A percentile compares a stretch with the other conserved stretches of the same genome.
Evolutionary conservation across 495 filamentous ascomycete species (phyloP).

Genomic region (Hypoxylon perforatum): DNA sequence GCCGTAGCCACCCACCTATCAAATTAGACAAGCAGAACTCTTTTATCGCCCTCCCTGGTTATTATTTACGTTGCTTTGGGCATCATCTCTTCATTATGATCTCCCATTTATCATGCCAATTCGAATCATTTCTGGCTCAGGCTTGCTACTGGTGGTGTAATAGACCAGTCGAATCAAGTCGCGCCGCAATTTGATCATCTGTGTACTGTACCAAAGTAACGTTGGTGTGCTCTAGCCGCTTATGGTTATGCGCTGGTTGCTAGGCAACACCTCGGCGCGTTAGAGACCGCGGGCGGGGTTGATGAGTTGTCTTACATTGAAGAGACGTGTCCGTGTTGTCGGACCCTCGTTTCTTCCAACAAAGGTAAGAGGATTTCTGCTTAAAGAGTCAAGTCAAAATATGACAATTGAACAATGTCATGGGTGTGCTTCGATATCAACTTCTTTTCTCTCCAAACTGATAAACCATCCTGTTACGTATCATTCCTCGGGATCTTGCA

Average conservation of each 20-base stretch:
- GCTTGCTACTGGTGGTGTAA: not conserved
- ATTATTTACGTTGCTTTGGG: slow-evolving; percentile 12
- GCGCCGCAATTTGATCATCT: not conserved
- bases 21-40: slow-evolving; percentile 17
- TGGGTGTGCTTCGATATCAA: not conserved
- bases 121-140: slow-evolving; percentile 7
- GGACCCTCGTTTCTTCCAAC: not conserved
- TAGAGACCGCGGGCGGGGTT: slow-evolving; percentile 24
- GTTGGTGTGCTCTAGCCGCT: slow-evolving; percentile 6
- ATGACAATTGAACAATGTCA: not conserved
- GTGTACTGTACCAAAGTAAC: not conserved
- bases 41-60: slow-evolving; percentile 21
- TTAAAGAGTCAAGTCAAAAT: not conserved
- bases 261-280: slow-evolving; percentile 30
- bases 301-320: slow-evolving; percentile 21
- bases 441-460: not conserved
- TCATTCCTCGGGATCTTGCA: slow-evolving; percentile 39
- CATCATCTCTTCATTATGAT: slow-evolving; percentile 21
- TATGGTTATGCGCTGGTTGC: slow-evolving; percentile 29
- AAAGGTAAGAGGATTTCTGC: not conserved
- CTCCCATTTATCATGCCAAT: slow-evolving; percentile 17
- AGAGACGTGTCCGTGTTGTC: slow-evolving; percentile 7
- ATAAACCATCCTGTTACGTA: slow-evolving; percentile 9
- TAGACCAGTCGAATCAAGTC: not conserved
- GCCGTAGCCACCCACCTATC: slow-evolving; percentile 9